A percentile compares a stretch with the other conserved stretches of the same genome.
Evolutionary conservation across 345 rosid genomes (phyloP).

Genomic region (Hevea brasiliensis): DNA sequence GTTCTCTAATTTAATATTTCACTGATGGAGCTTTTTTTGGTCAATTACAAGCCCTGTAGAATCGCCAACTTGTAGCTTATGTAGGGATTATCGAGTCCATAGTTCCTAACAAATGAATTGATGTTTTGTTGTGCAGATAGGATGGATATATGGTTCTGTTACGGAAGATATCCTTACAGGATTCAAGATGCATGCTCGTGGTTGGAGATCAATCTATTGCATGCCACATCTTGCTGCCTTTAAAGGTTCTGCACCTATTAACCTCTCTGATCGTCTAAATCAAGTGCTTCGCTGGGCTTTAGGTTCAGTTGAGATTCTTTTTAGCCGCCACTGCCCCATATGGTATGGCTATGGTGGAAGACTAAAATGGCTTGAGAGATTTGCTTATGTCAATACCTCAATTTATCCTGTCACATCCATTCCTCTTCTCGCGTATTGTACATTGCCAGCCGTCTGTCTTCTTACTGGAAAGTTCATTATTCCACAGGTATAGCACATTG

Average conservation of each 20-base stretch:
- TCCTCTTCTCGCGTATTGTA: conserved; percentile 42
- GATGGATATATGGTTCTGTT: conserved; percentile 52
- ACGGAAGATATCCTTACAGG: conserved; percentile 46
- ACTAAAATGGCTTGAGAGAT: conserved; percentile 39
- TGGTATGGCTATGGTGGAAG: conserved; percentile 42
- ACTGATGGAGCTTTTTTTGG: neutral
- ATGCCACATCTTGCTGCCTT: conserved; percentile 43
- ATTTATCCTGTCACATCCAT: conserved; percentile 45
- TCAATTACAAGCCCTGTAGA: neutral
- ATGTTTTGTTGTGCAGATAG: conserved; percentile 31
- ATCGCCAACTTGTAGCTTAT: neutral
- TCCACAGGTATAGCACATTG: conserved; percentile 35
- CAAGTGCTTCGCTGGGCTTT: conserved; percentile 52
- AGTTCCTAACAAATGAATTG: neutral
- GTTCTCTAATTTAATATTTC: neutral
- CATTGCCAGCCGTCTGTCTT: conserved; percentile 44
- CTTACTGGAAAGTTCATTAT: conserved; percentile 47
- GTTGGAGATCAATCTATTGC: conserved; percentile 51
- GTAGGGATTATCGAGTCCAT: neutral
- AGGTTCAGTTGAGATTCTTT: conserved; percentile 45
- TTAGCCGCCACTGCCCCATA: conserved; percentile 46
- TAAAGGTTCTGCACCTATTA: conserved; percentile 50
- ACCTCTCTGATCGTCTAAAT: conserved; percentile 45
- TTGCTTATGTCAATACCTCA: conserved; percentile 42
- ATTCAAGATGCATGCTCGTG: conserved; percentile 45